Conservation (phyloP, 257 asterid genomes). For the Ocimum tenuiflorum region DNA sequence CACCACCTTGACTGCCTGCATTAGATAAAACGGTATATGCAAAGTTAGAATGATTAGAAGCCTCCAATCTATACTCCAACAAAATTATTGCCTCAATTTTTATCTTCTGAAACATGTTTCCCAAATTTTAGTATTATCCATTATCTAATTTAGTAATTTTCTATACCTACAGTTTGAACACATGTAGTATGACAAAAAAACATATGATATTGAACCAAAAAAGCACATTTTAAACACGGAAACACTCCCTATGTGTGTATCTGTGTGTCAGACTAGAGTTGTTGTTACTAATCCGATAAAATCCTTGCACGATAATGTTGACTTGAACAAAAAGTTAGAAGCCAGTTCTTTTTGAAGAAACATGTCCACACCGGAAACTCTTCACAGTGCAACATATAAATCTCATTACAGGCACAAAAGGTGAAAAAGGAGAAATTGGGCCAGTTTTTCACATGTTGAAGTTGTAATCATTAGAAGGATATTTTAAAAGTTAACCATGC, state of each 20-base stretch:
- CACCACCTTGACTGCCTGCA: slow-evolving; percentile 92
- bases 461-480: too few species aligned
- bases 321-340: neutral
- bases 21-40: slow-evolving; percentile 3
- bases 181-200: too few species aligned
- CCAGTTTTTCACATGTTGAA: neutral
- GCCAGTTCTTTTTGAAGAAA: neutral
- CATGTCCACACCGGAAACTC: neutral
- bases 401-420: neutral
- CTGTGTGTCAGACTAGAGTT: too few species aligned
- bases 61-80: neutral
- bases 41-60: slow-evolving; percentile 4
- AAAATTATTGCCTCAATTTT: slow-evolving; percentile 25
- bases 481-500: neutral
- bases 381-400: neutral
- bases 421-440: neutral
- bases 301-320: neutral
- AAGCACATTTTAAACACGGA: too few species aligned
- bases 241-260: too few species aligned
- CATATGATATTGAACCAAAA: too few species aligned
- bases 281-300: neutral
- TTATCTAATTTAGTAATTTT: too few species aligned
- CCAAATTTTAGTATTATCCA: too few species aligned
- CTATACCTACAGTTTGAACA: too few species aligned
- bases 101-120: slow-evolving; percentile 37